These are phyloP conservation scores for Lodderomyces orthopsilosis DNA, from an alignment of 1,139 yeast species.

Conservation along the genomic window DNA sequence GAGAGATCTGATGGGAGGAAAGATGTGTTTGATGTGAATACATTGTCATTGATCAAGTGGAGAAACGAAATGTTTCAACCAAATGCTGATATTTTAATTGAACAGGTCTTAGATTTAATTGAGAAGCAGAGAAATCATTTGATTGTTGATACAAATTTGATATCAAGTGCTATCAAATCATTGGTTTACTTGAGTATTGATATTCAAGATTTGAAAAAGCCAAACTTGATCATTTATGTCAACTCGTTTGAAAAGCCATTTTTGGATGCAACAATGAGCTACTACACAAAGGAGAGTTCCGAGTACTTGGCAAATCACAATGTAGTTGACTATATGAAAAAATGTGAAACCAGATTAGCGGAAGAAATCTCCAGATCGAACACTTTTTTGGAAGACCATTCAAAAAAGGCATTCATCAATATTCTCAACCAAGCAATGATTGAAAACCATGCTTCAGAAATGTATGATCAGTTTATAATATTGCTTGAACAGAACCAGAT, in stretches of 20 bases:
- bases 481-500: constrained; percentile 75
- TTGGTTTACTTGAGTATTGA: constrained; percentile 77
- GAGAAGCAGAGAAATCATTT: constrained; percentile 79
- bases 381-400: constrained; percentile 81
- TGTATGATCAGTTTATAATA: constrained; percentile 73
- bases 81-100: constrained; percentile 57
- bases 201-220: constrained; percentile 77
- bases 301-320: constrained; percentile 68
- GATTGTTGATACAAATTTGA: constrained; percentile 62
- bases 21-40: constrained; percentile 86
- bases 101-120: constrained; percentile 73
- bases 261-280: constrained; percentile 68
- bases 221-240: constrained; percentile 78
- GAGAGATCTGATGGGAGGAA: constrained; percentile 95
- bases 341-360: constrained; percentile 75
- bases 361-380: constrained; percentile 82
- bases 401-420: constrained; percentile 73
- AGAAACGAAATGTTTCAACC: constrained; percentile 74
- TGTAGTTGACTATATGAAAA: constrained; percentile 87
- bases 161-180: constrained; percentile 78
- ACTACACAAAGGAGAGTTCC: constrained; percentile 69
- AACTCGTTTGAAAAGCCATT: constrained; percentile 76
- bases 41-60: constrained; percentile 87
- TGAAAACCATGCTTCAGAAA: constrained; percentile 70
- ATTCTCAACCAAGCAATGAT: constrained; percentile 75